A percentile compares a stretch with the other conserved stretches of the same genome.
phyloP scores from a whole-genome alignment of 75 land plant species.

The Pseudotsuga menziesii region DNA sequence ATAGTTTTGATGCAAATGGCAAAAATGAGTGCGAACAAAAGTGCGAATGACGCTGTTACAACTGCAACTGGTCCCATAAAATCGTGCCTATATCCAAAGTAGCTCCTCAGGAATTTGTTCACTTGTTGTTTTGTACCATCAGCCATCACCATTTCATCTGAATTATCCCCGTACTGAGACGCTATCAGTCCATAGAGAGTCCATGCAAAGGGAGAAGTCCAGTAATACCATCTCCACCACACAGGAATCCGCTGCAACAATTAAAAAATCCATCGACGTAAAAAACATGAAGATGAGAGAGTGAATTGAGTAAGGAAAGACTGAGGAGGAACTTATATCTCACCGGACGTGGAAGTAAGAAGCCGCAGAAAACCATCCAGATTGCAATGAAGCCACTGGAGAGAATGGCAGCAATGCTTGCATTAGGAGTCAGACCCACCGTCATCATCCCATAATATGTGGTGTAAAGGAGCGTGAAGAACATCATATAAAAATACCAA shows the following conservation, averaged over 20 bases:
- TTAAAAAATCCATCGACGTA: neutral
- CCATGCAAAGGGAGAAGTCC: slow-evolving; percentile 69
- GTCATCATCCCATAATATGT: slow-evolving; percentile 21
- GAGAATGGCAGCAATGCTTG: slow-evolving; percentile 9
- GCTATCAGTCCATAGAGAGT: slow-evolving; percentile 58
- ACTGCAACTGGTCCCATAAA: slow-evolving; percentile 39
- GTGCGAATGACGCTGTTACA: slow-evolving; percentile 24
- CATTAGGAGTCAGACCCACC: slow-evolving; percentile 17
- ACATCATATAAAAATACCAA: slow-evolving; percentile 13
- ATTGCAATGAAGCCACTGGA: neutral
- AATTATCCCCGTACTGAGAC: slow-evolving; percentile 60
- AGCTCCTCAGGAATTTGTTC: slow-evolving; percentile 19
- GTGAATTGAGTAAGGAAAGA: neutral
- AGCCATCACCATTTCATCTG: neutral
- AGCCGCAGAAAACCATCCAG: slow-evolving; percentile 23
- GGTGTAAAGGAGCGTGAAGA: slow-evolving; percentile 11
- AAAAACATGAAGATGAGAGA: neutral
- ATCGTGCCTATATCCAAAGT: slow-evolving; percentile 57
- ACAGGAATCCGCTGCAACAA: slow-evolving; percentile 56
- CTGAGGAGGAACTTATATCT: neutral
- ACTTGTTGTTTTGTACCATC: slow-evolving; percentile 17
- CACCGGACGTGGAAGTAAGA: slow-evolving; percentile 16
- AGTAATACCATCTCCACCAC: slow-evolving; percentile 93
- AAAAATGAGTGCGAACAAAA: slow-evolving; percentile 43
- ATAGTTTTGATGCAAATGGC: slow-evolving; percentile 39